A percentile compares a stretch with the other conserved stretches of the same genome.
Evolutionary conservation across 148 eudicot genomes (phyloP).

Genomic region (Rhododendron williamsianum): DNA sequence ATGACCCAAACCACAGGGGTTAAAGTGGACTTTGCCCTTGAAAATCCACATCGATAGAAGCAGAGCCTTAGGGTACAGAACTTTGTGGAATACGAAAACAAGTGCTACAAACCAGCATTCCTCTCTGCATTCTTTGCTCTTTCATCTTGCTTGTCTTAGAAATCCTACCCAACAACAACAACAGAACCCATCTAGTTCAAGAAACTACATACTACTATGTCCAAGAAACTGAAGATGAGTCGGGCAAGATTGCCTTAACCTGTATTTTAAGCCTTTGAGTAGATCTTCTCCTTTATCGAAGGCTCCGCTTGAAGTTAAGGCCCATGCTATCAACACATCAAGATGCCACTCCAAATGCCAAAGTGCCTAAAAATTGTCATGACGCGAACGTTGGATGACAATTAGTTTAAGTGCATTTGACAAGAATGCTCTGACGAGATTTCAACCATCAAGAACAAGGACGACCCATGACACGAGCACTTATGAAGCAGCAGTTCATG

Average conservation of each 20-base stretch:
- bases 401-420: neutral
- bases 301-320: conserved; percentile 44
- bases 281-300: conserved; percentile 50
- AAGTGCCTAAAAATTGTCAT: conserved; percentile 26
- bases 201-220: conserved; percentile 19
- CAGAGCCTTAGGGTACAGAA: too few relatives aligned
- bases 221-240: neutral
- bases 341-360: conserved; percentile 87
- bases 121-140: conserved; percentile 50
- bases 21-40: too few relatives aligned
- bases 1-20: too few relatives aligned
- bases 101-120: conserved; percentile 47
- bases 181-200: too few relatives aligned
- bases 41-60: too few relatives aligned
- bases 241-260: conserved; percentile 27
- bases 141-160: conserved; percentile 62
- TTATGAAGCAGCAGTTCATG: too few relatives aligned
- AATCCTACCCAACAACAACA: conserved; percentile 1
- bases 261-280: conserved; percentile 54
- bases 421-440: too few relatives aligned
- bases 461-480: too few relatives aligned
- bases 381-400: too few relatives aligned
- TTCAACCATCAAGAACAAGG: too few relatives aligned
- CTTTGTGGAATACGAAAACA: neutral
- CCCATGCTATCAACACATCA: conserved; percentile 73